A percentile compares a stretch with the other conserved stretches of the same genome.
These are phyloP conservation scores for Kwoniella sp. DNA, from an alignment of 768 basidiomycete genomes.

Conservation along the genomic window DNA sequence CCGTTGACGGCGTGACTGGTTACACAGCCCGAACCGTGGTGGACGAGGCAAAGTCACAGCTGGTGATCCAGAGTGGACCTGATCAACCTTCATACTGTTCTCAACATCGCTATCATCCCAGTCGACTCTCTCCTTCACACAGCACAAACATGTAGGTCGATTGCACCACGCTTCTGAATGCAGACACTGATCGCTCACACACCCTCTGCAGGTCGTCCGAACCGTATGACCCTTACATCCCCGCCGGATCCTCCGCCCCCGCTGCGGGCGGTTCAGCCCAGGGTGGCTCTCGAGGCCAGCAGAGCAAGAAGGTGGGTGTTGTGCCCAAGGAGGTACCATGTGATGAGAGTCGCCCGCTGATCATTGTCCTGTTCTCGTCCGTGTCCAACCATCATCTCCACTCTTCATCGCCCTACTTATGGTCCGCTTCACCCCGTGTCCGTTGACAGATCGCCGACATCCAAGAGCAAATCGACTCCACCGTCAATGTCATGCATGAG, in stretches of 20 bases:
- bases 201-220: constrained; percentile 65
- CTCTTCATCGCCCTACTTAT: neutral
- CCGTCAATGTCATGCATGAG: constrained; percentile 94
- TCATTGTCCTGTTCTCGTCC: too few species aligned
- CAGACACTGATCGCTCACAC: neutral
- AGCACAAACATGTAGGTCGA: too few species aligned
- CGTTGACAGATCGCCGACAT: constrained; percentile 74
- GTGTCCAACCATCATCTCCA: neutral
- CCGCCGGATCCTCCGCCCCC: constrained; percentile 64
- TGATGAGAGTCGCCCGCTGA: neutral
- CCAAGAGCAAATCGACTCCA: constrained; percentile 89
- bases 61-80: too few species aligned
- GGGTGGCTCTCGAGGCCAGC: constrained; percentile 53
- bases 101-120: too few species aligned
- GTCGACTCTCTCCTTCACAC: too few species aligned
- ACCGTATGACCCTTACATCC: constrained; percentile 97
- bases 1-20: too few species aligned
- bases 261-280: constrained; percentile 52
- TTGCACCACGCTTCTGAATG: too few species aligned
- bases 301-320: constrained; percentile 54
- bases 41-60: too few species aligned
- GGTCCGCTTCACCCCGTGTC: neutral
- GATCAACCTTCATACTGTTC: too few species aligned
- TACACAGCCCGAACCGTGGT: too few species aligned
- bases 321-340: neutral